Percentiles rank a stretch among this genome's conserved stretches.
Conservation (phyloP, 352 stramenopile genomes). For the Lagenidium giganteum region DNA sequence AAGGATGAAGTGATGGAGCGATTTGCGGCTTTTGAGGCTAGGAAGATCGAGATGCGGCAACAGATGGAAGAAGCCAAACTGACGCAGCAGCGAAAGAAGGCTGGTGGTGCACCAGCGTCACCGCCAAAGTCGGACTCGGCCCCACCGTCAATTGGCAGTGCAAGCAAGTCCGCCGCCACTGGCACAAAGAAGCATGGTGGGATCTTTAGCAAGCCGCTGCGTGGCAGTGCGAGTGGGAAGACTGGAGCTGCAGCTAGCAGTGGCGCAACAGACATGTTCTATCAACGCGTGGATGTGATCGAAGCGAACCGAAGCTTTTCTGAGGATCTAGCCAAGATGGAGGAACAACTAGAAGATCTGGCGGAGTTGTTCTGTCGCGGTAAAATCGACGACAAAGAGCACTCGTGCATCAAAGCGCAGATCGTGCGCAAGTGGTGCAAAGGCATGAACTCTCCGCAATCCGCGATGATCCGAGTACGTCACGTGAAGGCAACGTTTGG, state of each 20-base stretch:
- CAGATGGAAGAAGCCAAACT: constrained; percentile 68
- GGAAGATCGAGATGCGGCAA: constrained; percentile 83
- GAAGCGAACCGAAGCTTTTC: constrained; percentile 60
- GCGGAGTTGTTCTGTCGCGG: constrained; percentile 62
- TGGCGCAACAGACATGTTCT: constrained; percentile 38
- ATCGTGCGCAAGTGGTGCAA: constrained; percentile 83
- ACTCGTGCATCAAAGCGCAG: constrained; percentile 77
- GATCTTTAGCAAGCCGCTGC: constrained; percentile 55
- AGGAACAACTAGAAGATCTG: constrained; percentile 73
- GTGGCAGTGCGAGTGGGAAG: constrained; percentile 26
- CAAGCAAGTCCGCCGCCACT: constrained; percentile 28
- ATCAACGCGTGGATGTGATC: constrained; percentile 66
- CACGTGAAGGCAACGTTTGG: constrained; percentile 46
- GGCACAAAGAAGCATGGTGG: constrained; percentile 7
- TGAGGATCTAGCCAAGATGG: constrained; percentile 73
- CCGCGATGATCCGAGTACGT: constrained; percentile 67
- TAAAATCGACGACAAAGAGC: constrained; percentile 83
- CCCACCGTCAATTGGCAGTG: no score
- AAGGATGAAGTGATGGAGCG: constrained; percentile 80
- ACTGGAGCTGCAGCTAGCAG: constrained; percentile 10
- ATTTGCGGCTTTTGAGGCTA: constrained; percentile 72
- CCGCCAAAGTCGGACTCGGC: constrained; percentile 46
- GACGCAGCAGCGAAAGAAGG: constrained; percentile 31
- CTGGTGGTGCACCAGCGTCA: constrained; percentile 33
- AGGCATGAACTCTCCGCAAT: constrained; percentile 72